Conservation (phyloP, 2,329 filamentous ascomycete species). For the Reticulascus tulasneorum region DNA sequence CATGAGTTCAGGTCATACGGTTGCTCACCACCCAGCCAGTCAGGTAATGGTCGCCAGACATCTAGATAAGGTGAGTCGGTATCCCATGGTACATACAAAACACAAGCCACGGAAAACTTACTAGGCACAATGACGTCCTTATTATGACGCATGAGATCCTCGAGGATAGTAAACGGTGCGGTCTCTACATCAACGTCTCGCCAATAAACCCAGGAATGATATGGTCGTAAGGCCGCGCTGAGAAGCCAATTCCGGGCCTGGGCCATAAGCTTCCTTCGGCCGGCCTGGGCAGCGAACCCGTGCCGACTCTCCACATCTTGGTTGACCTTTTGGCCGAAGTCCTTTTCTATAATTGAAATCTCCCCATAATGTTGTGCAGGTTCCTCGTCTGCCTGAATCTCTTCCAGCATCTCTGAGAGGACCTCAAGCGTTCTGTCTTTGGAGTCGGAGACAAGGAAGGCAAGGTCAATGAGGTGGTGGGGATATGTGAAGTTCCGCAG, state of each 20-base stretch:
- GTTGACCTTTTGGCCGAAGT: slow-evolving; percentile 96
- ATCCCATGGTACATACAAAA: neutral
- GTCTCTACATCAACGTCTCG: slow-evolving; percentile 98
- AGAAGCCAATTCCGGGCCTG: slow-evolving; percentile 96
- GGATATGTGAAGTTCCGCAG: slow-evolving; percentile 95
- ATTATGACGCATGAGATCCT: slow-evolving; percentile 97
- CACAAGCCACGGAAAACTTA: slow-evolving; percentile 46
- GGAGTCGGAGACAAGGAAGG: slow-evolving; percentile 95
- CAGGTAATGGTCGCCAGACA: slow-evolving; percentile 96
- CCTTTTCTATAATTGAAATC: slow-evolving; percentile 96
- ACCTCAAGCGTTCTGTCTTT: slow-evolving; percentile 84
- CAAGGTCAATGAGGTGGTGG: slow-evolving; percentile 91
- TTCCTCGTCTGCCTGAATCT: slow-evolving; percentile 76
- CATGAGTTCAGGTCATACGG: slow-evolving; percentile 98
- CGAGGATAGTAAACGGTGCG: slow-evolving; percentile 91
- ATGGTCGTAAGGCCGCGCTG: slow-evolving; percentile 86
- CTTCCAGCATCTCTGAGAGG: slow-evolving; percentile 69
- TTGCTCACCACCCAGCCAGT: slow-evolving; percentile 98
- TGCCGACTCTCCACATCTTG: slow-evolving; percentile 97
- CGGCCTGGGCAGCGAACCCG: slow-evolving; percentile 93
- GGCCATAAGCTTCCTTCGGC: slow-evolving; percentile 92
- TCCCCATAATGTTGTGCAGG: slow-evolving; percentile 84
- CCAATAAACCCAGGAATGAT: slow-evolving; percentile 99
- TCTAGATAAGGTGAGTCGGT: slow-evolving; percentile 49
- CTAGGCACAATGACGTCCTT: slow-evolving; percentile 98